Evolutionary conservation across 495 filamentous ascomycete genomes (phyloP).

Genomic region (Hypomontagnella submonticulosa): DNA sequence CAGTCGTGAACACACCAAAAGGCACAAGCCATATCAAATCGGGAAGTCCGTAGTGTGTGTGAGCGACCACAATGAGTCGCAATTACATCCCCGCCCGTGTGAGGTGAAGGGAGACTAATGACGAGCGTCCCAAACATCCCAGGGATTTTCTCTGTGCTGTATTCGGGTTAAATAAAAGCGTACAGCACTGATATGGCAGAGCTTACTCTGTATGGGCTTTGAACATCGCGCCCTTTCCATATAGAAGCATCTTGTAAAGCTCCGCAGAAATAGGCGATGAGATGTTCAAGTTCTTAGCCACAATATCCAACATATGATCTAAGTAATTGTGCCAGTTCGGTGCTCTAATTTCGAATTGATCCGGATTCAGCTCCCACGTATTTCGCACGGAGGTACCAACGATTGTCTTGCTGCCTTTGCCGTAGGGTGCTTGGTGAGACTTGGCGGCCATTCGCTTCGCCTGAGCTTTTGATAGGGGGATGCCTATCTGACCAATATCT

Average conservation of each 20-base stretch:
- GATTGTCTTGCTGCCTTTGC: conserved; percentile 57
- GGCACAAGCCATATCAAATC: conserved; percentile 51
- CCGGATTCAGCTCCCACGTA: conserved; percentile 28
- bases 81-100: conserved; percentile 63
- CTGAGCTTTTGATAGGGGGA: conserved; percentile 56
- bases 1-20: conserved; percentile 53
- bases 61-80: conserved; percentile 53
- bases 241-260: conserved; percentile 66
- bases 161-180: background rate
- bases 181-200: background rate
- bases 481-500: conserved; percentile 51
- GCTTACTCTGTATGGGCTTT: conserved; percentile 61
- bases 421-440: conserved; percentile 59
- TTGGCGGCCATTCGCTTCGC: conserved; percentile 54
- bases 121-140: conserved; percentile 69
- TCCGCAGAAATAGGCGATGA: conserved; percentile 50
- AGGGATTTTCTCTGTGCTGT: conserved; percentile 60
- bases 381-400: conserved; percentile 50
- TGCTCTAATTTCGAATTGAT: conserved; percentile 57
- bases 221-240: conserved; percentile 66
- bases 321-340: conserved; percentile 49
- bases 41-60: conserved; percentile 53
- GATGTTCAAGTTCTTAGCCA: conserved; percentile 50
- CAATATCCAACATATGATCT: conserved; percentile 33
- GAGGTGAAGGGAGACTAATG: conserved; percentile 63